These are phyloP conservation scores for Tetracladium setigerum DNA, from an alignment of 495 filamentous ascomycete species.

Conservation along the genomic window DNA sequence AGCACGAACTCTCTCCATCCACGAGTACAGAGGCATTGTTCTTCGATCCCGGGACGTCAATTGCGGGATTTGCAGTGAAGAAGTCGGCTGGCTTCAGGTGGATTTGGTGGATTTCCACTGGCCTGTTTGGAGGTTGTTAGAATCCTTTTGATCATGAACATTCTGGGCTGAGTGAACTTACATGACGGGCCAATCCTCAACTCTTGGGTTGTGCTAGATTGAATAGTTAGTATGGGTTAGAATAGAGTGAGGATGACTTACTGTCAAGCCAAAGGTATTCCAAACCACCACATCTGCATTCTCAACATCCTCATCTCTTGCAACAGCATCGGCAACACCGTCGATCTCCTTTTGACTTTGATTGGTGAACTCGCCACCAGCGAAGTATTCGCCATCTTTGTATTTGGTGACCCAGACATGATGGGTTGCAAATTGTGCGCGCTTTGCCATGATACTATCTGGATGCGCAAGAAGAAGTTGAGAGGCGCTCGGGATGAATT, in stretches of 20 bases:
- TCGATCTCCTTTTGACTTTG: constrained; percentile 59
- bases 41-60: constrained; percentile 59
- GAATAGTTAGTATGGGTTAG: neutral
- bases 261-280: constrained; percentile 50
- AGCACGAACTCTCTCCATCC: constrained; percentile 28
- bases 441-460: constrained; percentile 56
- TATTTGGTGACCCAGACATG: constrained; percentile 77
- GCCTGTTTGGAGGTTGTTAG: constrained; percentile 31
- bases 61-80: constrained; percentile 63
- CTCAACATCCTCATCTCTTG: constrained; percentile 38
- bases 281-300: constrained; percentile 50
- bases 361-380: constrained; percentile 80
- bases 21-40: constrained; percentile 44
- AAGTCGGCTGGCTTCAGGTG: constrained; percentile 64
- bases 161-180: constrained; percentile 22
- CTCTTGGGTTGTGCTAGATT: constrained; percentile 41
- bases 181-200: constrained; percentile 60
- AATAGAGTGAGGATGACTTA: neutral
- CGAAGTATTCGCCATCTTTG: constrained; percentile 68
- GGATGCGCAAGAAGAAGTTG: constrained; percentile 70
- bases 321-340: constrained; percentile 45
- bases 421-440: constrained; percentile 76
- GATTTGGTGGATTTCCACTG: constrained; percentile 52
- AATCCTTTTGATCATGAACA: neutral
- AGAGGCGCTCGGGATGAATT: constrained; percentile 62